Base-by-base conservation (phyloP, 2,329 filamentous ascomycete genomes). In the Pseudofabraea citricarpa region DNA sequence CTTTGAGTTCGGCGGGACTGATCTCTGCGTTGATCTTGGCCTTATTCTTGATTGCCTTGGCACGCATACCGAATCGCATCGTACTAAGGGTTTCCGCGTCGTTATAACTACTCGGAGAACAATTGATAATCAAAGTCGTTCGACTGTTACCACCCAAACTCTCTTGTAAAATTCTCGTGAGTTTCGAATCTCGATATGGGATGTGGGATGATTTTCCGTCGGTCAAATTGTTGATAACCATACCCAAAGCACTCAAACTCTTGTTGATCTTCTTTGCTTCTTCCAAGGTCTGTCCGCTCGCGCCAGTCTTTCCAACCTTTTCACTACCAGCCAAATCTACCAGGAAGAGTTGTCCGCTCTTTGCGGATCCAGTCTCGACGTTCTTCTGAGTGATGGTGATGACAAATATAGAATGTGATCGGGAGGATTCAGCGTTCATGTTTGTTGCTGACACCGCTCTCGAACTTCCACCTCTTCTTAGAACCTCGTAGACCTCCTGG, bases 241-340 rank as follows among this genome's bases (percentile, higher is more conserved):
- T 97, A 59, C 93, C 93, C 48, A 98, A 77, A 43, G 93, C 90
- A 70, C 90, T 96, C 72, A 98, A 78, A 75, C 90, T 96, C 77
- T 97, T 97, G 78, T 98, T 98, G 77, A 98, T 98, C 77, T 98
- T 98, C 76, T 97, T 97, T 48, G 93, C 93, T 66, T 98, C 93
- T 66, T 97, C 93, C 33, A 98, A 75, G 4, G 91, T 97, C 68
- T 97, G 93, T 45, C 93, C 93, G 64, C 89, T 96, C 50, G 93
- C 93, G 56, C 93, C 93, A 22, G 93, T 98, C 77, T 98, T 97
- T 63, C 93, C 91, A 40, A 97, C 90, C 72, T 97, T 97, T 71
- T 98, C 93, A 61, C 89, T 95, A 74, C 93, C 93, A 41, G 93
- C 93, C 74, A 98, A 73, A 83, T 98, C 93, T 51, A 98, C 93